Evolutionary conservation across 2,329 filamentous ascomycete species (phyloP), one percentile per base, ranked within the genome.

Genomic region (Colletotrichum theobromicola): DNA sequence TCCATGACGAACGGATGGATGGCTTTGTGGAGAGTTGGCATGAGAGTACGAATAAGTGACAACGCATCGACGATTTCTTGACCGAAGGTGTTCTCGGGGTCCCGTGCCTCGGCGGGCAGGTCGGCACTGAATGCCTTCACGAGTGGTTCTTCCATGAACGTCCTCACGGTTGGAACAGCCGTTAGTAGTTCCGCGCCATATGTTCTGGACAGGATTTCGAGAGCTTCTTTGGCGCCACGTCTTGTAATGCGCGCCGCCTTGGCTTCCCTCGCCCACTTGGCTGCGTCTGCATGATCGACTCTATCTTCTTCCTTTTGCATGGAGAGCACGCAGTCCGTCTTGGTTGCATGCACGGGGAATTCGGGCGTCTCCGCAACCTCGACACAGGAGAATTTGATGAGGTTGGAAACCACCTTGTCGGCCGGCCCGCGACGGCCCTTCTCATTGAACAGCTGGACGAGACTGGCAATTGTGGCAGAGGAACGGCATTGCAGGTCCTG

Each of bases 301-400:
- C 97, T 91, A 80, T 99, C 97, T 84, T 99, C 97, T 81, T 99
- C 97, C 84, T 99, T 99, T 79, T 96, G 95, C 83, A 99, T 92
- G 0, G 97, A 98, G 18, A 99, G 86, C 70, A 99, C 97, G 16
- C 93, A 93, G 77, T 93, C 92, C 60, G 93, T 94, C 80, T 97
- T 93, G 57, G 88, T 83, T 2, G 94, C 94, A 80, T 98, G 97
- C 32, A 94, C 93, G 6, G 93, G 92, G 82, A 98, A 98, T 80
- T 98, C 97, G 0, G 97, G 97, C 0, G 97, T 99, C 83, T 99
- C 97, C 1, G 97, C 96, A 2, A 97, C 98, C 82, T 99, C 97
- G 80, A 98, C 95, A 81, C 97, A 99, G 77, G 95, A 98, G 84
- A 98, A 99, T 81, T 98, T 98, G 85, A 98, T 95, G 67, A 99